Percentiles rank a stretch among this genome's conserved stretches.
These are phyloP conservation scores for Pseudogymnoascus sp. DNA, from an alignment of 2,329 filamentous ascomycete species.

Conservation along the genomic window DNA sequence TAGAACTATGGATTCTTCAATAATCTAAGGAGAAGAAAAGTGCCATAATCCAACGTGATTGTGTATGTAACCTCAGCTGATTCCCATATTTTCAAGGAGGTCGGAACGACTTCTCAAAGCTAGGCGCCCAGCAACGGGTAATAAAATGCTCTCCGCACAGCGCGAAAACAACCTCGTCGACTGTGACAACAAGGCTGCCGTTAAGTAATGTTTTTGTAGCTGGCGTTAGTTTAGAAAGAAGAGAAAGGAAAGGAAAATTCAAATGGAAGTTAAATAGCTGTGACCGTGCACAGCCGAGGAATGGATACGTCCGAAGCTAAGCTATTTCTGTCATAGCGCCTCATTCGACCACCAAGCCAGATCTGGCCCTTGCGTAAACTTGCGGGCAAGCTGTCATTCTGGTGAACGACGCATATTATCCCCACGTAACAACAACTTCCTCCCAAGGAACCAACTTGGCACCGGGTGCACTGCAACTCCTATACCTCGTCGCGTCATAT, in stretches of 20 bases:
- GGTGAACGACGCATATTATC: slow-evolving; percentile 8
- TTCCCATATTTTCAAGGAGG: slow-evolving; percentile 58
- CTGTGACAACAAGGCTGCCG: slow-evolving; percentile 44
- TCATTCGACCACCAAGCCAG: slow-evolving; percentile 4
- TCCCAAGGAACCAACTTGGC: slow-evolving; percentile 5
- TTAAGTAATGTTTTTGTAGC: slow-evolving; percentile 45
- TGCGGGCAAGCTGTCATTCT: slow-evolving; percentile 10
- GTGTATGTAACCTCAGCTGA: slow-evolving; percentile 60
- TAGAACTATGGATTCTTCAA: background rate
- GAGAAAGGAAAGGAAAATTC: slow-evolving; percentile 27
- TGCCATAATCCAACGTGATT: background rate
- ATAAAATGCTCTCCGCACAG: slow-evolving; percentile 54
- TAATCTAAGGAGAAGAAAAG: background rate
- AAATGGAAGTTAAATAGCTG: slow-evolving; percentile 24
- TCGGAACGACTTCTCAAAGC: slow-evolving; percentile 56
- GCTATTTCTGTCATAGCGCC: background rate
- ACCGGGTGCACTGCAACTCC: slow-evolving; percentile 1
- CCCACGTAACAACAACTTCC: slow-evolving; percentile 5
- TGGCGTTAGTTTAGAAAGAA: slow-evolving; percentile 42
- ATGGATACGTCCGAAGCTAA: slow-evolving; percentile 27
- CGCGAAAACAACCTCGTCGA: slow-evolving; percentile 54
- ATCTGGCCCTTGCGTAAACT: slow-evolving; percentile 9
- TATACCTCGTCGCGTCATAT: slow-evolving; percentile 5
- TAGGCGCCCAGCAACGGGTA: slow-evolving; percentile 66
- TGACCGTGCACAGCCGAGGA: slow-evolving; percentile 21